Evolutionary conservation across 805 yeast genomes (phyloP).

Genomic region (Kluyveromyces siamensis): DNA sequence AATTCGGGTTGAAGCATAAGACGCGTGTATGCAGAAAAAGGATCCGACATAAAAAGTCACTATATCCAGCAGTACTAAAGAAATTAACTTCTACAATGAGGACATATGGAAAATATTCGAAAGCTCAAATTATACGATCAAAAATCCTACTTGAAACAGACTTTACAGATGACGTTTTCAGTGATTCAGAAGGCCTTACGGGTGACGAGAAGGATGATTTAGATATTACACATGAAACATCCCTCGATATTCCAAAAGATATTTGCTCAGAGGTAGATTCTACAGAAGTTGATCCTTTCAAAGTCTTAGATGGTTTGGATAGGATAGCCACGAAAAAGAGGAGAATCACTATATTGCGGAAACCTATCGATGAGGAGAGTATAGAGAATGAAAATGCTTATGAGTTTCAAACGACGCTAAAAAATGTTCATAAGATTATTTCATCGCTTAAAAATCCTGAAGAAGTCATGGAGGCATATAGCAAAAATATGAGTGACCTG

Average conservation of each 20-base stretch:
- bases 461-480: slow-evolving; percentile 3
- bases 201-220: neutral
- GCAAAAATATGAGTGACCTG: slow-evolving; percentile 1
- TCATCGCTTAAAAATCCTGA: slow-evolving; percentile 5
- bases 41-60: neutral
- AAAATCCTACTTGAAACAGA: neutral
- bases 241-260: neutral
- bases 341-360: slow-evolving; percentile 5
- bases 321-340: slow-evolving; percentile 12
- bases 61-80: neutral
- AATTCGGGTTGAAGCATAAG: neutral
- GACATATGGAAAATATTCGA: neutral
- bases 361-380: neutral
- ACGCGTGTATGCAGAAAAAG: neutral
- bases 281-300: slow-evolving; percentile 12
- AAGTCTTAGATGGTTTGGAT: slow-evolving; percentile 14
- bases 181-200: neutral
- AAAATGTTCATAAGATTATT: slow-evolving; percentile 4
- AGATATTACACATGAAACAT: neutral
- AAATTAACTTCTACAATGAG: neutral
- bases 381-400: slow-evolving; percentile 1
- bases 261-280: neutral
- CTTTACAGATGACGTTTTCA: neutral
- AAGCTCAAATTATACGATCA: neutral
- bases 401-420: slow-evolving; percentile 7